A percentile compares a stretch with the other conserved stretches of the same genome.
phyloP scores from a whole-genome alignment of 2,329 filamentous ascomycete genomes.

The Claviceps quebecensis region DNA sequence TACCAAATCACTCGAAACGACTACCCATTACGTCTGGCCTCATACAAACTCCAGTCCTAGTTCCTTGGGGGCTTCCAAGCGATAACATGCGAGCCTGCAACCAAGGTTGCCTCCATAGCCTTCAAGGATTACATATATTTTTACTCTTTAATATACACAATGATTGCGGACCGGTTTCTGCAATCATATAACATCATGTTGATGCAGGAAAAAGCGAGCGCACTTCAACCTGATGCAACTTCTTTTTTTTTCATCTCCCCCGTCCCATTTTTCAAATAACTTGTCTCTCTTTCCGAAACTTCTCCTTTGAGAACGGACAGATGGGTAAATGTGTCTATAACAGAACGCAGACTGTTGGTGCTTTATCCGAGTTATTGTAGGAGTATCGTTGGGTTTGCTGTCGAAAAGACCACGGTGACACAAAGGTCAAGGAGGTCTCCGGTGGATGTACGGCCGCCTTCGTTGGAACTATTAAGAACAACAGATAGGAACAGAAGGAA shows the following conservation, averaged over 20 bases:
- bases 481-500: background rate
- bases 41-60: background rate
- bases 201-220: background rate
- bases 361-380: background rate
- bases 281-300: background rate
- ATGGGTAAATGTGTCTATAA: background rate
- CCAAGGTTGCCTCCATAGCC: background rate
- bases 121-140: background rate
- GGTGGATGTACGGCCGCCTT: background rate
- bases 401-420: background rate
- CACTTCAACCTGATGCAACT: background rate
- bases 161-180: background rate
- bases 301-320: background rate
- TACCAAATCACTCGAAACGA: background rate
- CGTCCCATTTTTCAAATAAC: background rate
- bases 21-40: constrained; percentile 1
- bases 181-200: constrained; percentile 2
- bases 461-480: background rate
- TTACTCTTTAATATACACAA: background rate
- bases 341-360: background rate
- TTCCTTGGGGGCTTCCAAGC: too few relatives aligned
- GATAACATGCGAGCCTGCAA: background rate
- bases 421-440: background rate
- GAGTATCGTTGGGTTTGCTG: background rate
- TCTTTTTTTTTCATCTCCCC: background rate